Base-by-base conservation (phyloP, 306 rosid species). In the Benincasa hispida region DNA sequence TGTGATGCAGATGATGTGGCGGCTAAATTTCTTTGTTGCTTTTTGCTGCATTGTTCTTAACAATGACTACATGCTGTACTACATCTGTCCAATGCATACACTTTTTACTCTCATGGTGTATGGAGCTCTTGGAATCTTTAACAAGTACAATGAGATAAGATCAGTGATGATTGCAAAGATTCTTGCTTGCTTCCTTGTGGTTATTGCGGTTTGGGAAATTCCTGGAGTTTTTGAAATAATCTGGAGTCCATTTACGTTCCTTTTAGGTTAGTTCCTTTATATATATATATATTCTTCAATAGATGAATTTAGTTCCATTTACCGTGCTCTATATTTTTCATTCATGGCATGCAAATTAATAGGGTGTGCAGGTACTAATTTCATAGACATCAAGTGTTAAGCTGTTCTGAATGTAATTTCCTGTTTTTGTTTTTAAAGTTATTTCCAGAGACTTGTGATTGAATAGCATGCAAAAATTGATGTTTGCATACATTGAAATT, bases 61-160 rank as follows among this genome's bases (percentile, higher is more conserved):
- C 84, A 95, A 95, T 58, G 98, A 95, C 87, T 95, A 95, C 82
- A 84, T 90, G 98, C 82, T 95, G 66, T 95, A 95, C 83, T 95
- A 95, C 83, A 95, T 95, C 77, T 95, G 98, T 80, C 99, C 99
- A 75, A 95, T 95, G 99, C 99, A 92, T 87, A 95, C 97, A 2
- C 93, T 95, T 76, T 90, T 90, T 80, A 95, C 99, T 84, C 41
- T 95, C 86, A 95, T 95, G 99, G 99, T 95, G 75, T 95, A 95
- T 83, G 99, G 98, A 83, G 98, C 97, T 54, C 89, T 95, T 83
- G 97, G 98, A 60, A 92, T 95, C 78, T 92, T 84, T 62, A 87
- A 80, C 85, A 92, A 92, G 88, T 87, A 95, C 81, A 95, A 95
- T 62, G 99, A 92, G 86, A 84, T 56, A 74, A 86, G 91, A 80